Evolutionary conservation across 352 stramenopile species (phyloP), one percentile per base, ranked within the genome.

Genomic region (Globisporangium orthogonon): DNA sequence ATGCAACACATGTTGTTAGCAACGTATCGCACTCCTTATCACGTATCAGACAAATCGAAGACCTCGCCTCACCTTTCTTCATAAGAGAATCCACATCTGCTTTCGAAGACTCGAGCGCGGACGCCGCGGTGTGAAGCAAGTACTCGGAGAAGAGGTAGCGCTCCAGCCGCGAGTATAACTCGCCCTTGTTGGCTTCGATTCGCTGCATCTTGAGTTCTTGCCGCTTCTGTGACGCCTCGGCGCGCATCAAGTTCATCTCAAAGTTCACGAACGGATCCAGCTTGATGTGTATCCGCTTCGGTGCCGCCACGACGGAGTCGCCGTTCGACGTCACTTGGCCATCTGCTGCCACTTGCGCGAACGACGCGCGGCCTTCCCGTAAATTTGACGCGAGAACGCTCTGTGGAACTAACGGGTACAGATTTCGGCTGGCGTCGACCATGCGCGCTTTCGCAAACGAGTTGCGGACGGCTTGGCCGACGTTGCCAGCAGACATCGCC

Each of bases 171-270:
- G 70, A 67, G 46, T 83, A 90, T n/a, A 93, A 50, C 28, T 93
- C 83, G 2, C 83, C 83, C 59, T 93, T 91, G 62, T 89, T 88
- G 29, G 76, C 78, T 49, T 87, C 83, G 55, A 93, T 91, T 50
- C 79, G 81, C 41, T 85, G 77, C 83, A 93, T 93, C 58, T 91
- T 93, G 56, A 77, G 79, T 53, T 90, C 78, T 65, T 93, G 78
- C 3, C 78, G 75, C 57, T 90, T 93, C 56, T 93, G 78, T 10
- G 80, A 82, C 17, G 80, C 78, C 54, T 89, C 81, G 3, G 80
- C 76, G 43, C 76, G 74, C 70, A 93, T 68, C 17, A 93, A 67
- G 43, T 83, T 93, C 66, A 91, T 91, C 57, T 93, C 83, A 33
- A 87, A 93, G 60, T 90, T 93, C 29, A 85, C 66, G 45, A 89